Evolutionary conservation across 2,329 filamentous ascomycete genomes (phyloP), one percentile per base, ranked within the genome.

Genomic region (Salinomyces thailandicus): DNA sequence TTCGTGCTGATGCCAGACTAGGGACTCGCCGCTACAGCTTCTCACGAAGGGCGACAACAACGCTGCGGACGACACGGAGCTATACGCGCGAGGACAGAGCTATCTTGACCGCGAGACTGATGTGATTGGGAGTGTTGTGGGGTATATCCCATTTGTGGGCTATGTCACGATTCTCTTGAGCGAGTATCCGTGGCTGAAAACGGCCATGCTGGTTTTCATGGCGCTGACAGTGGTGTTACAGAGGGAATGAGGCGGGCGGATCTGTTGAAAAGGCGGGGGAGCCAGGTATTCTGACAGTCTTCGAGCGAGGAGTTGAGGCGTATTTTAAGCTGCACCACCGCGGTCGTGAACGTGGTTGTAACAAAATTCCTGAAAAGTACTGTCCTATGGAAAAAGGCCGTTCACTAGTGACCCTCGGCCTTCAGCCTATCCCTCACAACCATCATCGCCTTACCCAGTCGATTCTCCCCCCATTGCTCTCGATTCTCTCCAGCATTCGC

Each of bases 41-140:
- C 74, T 98, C 38, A 98, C 91, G 20, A 98, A 98, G 65, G 91
- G 91, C 48, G 91, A 98, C 65, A 98, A 96, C 70, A 98, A 98
- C 59, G 63, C 77, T 5, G 83, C 85, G 28, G 89, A 96, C 61
- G 91, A 98, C 59, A 93, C 85, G 12, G 87, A 95, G 58, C 72
- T 82, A 13, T 94, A 94, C 59, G 87, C 91, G 2, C 68, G 70
- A 26, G 85, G 82, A 13, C 89, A 98, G 63, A 83, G 85, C 55
- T 93, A 85, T 59, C 71, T 98, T 31, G 79, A 82, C 58, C 75
- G 91, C 41, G 41, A 42, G 19, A 74, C 81, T 56, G 89, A 96
- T 57, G 87, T 98, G 38, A 85, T 98, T 39, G 91, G 91, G 31
- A 93, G 83, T 49, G 91, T 96, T 5, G 69, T 91, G 8, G 91